A percentile compares a stretch with the other conserved stretches of the same genome.
These are phyloP conservation scores for Talaromyces sp. DNA, from an alignment of 2,329 filamentous ascomycete species.

Conservation along the genomic window DNA sequence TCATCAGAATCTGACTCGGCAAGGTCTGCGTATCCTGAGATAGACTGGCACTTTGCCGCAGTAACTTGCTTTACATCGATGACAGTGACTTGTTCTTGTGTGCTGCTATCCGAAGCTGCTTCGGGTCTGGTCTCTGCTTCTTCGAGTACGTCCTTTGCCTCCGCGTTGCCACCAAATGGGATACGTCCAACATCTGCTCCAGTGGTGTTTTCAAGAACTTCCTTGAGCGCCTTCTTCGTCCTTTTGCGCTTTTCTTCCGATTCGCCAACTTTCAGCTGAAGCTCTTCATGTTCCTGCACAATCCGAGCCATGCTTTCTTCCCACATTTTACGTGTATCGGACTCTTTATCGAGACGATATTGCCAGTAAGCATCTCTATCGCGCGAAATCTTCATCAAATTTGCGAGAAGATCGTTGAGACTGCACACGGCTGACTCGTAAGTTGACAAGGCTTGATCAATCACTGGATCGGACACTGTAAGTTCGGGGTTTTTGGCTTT, in stretches of 20 bases:
- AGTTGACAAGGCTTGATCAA: conserved; percentile 71
- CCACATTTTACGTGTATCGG: conserved; percentile 91
- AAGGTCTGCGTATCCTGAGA: conserved; percentile 66
- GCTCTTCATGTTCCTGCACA: conserved; percentile 86
- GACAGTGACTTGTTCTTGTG: background rate
- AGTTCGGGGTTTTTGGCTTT: conserved; percentile 63
- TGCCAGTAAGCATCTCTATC: conserved; percentile 98
- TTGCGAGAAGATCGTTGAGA: conserved; percentile 74
- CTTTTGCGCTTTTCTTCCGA: conserved; percentile 84
- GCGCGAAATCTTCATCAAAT: conserved; percentile 83
- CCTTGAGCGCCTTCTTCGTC: conserved; percentile 82
- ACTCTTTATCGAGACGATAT: conserved; percentile 84
- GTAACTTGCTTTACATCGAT: background rate
- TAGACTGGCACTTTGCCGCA: conserved; percentile 52
- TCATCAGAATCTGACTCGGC: conserved; percentile 73
- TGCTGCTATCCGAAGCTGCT: background rate
- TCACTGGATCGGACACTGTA: conserved; percentile 68
- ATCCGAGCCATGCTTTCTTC: conserved; percentile 98
- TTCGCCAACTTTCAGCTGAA: conserved; percentile 82
- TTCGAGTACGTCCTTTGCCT: background rate
- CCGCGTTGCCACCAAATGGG: background rate
- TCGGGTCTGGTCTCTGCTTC: conserved; percentile 4
- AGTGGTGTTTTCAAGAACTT: conserved; percentile 63
- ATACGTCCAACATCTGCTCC: background rate
- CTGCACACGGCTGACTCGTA: conserved; percentile 89